Conservation (phyloP, 768 basidiomycete species). For the Pulveroboletus ravenelii region DNA sequence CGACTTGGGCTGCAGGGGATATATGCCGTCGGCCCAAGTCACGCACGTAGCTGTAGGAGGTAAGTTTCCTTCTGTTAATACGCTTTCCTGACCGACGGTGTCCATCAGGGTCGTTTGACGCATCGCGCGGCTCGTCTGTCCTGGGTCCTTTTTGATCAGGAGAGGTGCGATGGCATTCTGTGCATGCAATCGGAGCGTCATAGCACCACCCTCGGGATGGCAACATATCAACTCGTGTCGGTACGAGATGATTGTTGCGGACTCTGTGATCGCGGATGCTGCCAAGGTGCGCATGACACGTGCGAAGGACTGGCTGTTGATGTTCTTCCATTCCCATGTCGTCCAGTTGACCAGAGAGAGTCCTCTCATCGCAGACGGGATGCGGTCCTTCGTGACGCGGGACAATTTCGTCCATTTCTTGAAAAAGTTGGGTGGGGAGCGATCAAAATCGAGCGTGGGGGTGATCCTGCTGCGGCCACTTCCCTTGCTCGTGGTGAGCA, state of each 20-base stretch:
- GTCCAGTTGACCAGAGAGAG: background rate
- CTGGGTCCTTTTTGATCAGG: background rate
- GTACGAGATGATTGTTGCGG: background rate
- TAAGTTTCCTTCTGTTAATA: too few relatives aligned
- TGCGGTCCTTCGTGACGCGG: too few relatives aligned
- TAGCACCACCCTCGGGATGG: background rate
- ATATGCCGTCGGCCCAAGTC: too few relatives aligned
- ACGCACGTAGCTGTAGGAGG: too few relatives aligned
- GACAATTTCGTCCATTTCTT: background rate
- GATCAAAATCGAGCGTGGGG: too few relatives aligned
- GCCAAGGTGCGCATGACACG: background rate
- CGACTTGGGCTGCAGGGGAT: too few relatives aligned
- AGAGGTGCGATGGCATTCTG: too few relatives aligned
- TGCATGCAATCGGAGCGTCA: background rate
- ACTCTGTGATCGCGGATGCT: fast-evolving
- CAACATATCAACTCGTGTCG: background rate
- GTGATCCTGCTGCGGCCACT: too few relatives aligned
- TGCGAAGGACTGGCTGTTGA: fast-evolving
- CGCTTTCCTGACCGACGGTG: too few relatives aligned
- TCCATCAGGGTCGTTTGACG: too few relatives aligned
- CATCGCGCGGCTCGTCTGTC: too few relatives aligned
- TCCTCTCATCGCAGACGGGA: background rate
- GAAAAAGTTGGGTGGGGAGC: background rate
- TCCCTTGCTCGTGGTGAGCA: too few relatives aligned
- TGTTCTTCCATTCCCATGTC: background rate